Percentiles rank a stretch among this genome's conserved stretches.
phyloP scores from a whole-genome alignment of 2,329 filamentous ascomycete species.

The Fusarium sp. region DNA sequence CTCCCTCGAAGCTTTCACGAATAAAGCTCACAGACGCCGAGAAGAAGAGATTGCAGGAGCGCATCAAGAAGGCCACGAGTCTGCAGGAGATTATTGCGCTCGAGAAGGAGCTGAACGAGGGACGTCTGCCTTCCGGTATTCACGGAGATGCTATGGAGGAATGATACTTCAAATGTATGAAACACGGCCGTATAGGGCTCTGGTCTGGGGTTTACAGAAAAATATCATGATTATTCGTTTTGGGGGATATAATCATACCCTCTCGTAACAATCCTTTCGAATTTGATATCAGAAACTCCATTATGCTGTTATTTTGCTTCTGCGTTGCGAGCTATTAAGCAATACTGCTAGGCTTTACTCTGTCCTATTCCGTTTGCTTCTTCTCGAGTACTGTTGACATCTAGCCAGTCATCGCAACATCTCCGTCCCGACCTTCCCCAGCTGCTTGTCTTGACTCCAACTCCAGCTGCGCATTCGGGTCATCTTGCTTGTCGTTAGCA shows the following conservation, averaged over 20 bases:
- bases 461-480: slow-evolving; percentile 68
- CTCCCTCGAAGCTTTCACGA: slow-evolving; percentile 76
- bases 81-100: slow-evolving; percentile 90
- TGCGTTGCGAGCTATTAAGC: neutral
- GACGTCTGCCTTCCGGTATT: slow-evolving; percentile 81
- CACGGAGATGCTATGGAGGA: slow-evolving; percentile 73
- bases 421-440: slow-evolving; percentile 59
- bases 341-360: neutral
- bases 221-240: slow-evolving; percentile 31
- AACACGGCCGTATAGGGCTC: slow-evolving; percentile 12
- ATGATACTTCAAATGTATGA: slow-evolving; percentile 52
- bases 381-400: slow-evolving; percentile 5
- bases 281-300: slow-evolving; percentile 1
- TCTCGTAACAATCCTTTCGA: neutral
- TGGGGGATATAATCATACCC: slow-evolving; percentile 30
- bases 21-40: slow-evolving; percentile 92
- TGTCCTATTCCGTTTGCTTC: neutral
- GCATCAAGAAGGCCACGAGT: slow-evolving; percentile 90
- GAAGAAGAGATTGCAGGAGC: slow-evolving; percentile 85
- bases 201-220: slow-evolving; percentile 30
- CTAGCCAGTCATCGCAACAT: slow-evolving; percentile 74
- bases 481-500: slow-evolving; percentile 53
- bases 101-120: slow-evolving; percentile 94
- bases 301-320: slow-evolving; percentile 1
- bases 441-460: slow-evolving; percentile 67